Base-by-base conservation (phyloP, 345 rosid species). In the Syzygium aqueum region DNA sequence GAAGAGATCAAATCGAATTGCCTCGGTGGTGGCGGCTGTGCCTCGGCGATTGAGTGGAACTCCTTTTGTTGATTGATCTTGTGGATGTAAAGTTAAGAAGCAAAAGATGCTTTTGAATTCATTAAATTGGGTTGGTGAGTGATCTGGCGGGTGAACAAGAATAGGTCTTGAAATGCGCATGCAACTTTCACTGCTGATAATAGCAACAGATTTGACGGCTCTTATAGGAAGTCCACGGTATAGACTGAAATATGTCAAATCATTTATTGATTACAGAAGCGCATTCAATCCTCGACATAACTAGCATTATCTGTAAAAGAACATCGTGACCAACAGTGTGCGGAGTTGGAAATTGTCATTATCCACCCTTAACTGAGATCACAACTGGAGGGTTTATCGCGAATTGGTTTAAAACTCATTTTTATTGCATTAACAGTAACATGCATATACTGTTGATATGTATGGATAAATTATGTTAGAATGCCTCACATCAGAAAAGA, bases 401-500 rank as follows among this genome's bases (percentile, higher is more conserved):
- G 80, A 37, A 33, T 23, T 5, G 78, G 11, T 17, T 30, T 30
- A 0, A 43, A 65, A 61, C 16, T 65, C 1, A 19, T 53, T 53
- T 33, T 28, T 65, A 65, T 17, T 7, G 77, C 77, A 65, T 28
- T 65, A 14, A 15, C 22, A 28, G 10, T 54, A 21, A 21, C 17
- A 2, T 54, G 25, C 21, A 4, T 6, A 8, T 21, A 7, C 7
- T 8, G 4, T 54, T 54, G 77, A 65, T 15, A 28, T 15, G 22
- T 2, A 30, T 11, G 5, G 30, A 21, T 30, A 17, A 15, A 7
- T 65, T 65, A 3, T 65, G 22, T 30, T 30, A 65, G 4, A 65
- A 65, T 2, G 1, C 33, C 2, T 8, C 9, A 73, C 2, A 33
- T 19, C 0, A 1, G 5, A 73, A 13, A 73, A 33, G 1, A 19